A percentile compares a stretch with the other conserved stretches of the same genome.
These are phyloP conservation scores for Rhipidocladum racemiflorum DNA, from an alignment of 176 grass and related monocot genomes.

Conservation along the genomic window DNA sequence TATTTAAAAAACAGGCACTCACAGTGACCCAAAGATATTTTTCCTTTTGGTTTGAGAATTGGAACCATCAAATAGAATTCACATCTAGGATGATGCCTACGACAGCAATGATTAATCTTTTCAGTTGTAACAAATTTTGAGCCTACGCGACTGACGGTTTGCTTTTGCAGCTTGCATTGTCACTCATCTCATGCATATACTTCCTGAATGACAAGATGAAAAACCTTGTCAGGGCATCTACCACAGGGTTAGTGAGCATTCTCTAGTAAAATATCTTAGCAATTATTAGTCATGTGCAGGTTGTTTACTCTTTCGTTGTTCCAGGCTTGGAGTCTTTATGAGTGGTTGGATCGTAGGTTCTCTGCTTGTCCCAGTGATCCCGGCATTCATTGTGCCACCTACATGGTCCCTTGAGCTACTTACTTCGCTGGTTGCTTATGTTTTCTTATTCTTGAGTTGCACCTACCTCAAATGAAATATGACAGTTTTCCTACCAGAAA, in stretches of 20 bases:
- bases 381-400: constrained; percentile 44
- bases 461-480: constrained; percentile 62
- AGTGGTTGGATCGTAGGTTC: constrained; percentile 74
- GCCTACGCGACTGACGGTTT: background rate
- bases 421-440: constrained; percentile 69
- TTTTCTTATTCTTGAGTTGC: constrained; percentile 78
- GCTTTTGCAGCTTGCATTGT: constrained; percentile 68
- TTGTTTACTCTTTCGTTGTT: constrained; percentile 24
- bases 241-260: constrained; percentile 68
- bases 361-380: constrained; percentile 59
- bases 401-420: constrained; percentile 85
- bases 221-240: constrained; percentile 57
- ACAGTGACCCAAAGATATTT: background rate
- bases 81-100: background rate
- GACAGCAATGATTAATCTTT: background rate
- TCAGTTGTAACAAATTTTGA: background rate
- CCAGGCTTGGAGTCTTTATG: constrained; percentile 70
- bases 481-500: background rate
- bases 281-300: background rate
- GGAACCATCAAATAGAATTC: background rate
- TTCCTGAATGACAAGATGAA: constrained; percentile 99
- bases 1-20: background rate
- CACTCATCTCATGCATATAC: constrained; percentile 70
- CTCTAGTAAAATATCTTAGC: background rate
- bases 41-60: background rate